phyloP scores from a whole-genome alignment of 2,329 filamentous ascomycete genomes.

The Pyrenochaeta sp. region DNA sequence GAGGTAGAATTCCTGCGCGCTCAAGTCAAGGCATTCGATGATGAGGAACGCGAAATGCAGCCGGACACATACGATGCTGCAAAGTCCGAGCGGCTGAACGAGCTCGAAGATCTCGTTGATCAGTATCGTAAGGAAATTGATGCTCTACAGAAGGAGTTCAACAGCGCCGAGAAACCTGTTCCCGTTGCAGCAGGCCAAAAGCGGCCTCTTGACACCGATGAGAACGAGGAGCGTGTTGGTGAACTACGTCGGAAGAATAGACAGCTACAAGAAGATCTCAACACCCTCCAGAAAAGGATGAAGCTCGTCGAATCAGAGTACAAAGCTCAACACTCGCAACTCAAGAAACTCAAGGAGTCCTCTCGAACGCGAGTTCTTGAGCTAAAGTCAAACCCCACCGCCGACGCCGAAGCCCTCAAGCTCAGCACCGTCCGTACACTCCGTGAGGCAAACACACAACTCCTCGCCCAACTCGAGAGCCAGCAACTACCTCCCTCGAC shows the following conservation, averaged over 20 bases:
- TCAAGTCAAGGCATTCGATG: conserved; percentile 85
- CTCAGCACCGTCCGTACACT: conserved; percentile 79
- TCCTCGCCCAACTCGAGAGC: conserved; percentile 75
- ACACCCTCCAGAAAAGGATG: conserved; percentile 72
- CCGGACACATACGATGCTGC: conserved; percentile 79
- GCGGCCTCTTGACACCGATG: conserved; percentile 65
- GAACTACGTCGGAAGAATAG: conserved; percentile 88
- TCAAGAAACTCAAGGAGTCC: conserved; percentile 71
- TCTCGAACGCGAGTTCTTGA: conserved; percentile 84
- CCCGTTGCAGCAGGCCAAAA: conserved; percentile 64
- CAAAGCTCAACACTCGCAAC: conserved; percentile 74
- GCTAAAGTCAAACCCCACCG: conserved; percentile 89
- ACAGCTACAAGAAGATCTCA: conserved; percentile 80
- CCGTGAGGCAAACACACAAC: conserved; percentile 82
- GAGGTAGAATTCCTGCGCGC: conserved; percentile 94
- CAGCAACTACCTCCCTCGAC: conserved; percentile 53
- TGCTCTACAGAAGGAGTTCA: conserved; percentile 76
- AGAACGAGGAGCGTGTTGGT: conserved; percentile 75
- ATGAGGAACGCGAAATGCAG: conserved; percentile 87
- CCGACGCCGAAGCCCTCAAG: conserved; percentile 85
- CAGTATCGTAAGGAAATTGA: conserved; percentile 85
- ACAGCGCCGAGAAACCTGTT: conserved; percentile 65
- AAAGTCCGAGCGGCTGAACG: conserved; percentile 76
- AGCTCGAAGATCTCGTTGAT: conserved; percentile 87
- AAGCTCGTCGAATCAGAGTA: conserved; percentile 79